Conservation (phyloP, 306 rosid genomes). For the Prosopis cineraria region DNA sequence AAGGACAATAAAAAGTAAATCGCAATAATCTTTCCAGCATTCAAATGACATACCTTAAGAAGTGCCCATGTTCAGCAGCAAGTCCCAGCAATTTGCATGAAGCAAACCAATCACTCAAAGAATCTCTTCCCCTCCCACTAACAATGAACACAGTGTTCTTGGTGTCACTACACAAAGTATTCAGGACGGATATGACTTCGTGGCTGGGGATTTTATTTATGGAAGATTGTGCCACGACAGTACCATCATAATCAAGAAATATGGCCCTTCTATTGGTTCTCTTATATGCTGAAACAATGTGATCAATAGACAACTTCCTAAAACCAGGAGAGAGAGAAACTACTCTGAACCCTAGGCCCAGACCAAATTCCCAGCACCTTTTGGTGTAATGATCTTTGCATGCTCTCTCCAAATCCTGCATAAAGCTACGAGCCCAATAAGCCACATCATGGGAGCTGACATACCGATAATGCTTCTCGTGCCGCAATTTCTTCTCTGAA, state of each 20-base stretch:
- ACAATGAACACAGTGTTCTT: slow-evolving; percentile 78
- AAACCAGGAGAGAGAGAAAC: slow-evolving; percentile 70
- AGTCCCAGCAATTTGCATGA: slow-evolving; percentile 75
- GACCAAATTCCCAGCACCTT: slow-evolving; percentile 83
- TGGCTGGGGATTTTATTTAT: slow-evolving; percentile 65
- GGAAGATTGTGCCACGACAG: slow-evolving; percentile 71
- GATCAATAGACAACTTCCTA: slow-evolving; percentile 66
- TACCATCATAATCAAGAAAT: slow-evolving; percentile 89
- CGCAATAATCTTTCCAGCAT: not conserved
- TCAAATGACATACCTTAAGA: slow-evolving; percentile 61
- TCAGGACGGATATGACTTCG: slow-evolving; percentile 60
- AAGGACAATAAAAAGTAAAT: not conserved
- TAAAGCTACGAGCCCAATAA: slow-evolving; percentile 85
- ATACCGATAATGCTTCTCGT: slow-evolving; percentile 79
- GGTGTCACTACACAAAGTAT: slow-evolving; percentile 69
- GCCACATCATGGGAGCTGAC: slow-evolving; percentile 87
- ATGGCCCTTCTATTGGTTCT: slow-evolving; percentile 74
- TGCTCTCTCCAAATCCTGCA: slow-evolving; percentile 84
- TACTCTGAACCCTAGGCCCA: slow-evolving; percentile 79
- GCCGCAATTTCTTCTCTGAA: slow-evolving; percentile 73
- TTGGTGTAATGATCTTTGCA: slow-evolving; percentile 75
- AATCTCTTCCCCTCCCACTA: slow-evolving; percentile 77
- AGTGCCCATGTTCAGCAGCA: slow-evolving; percentile 92
- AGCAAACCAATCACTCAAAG: slow-evolving; percentile 72
- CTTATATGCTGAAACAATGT: slow-evolving; percentile 66